Evolutionary conservation across 2,329 filamentous ascomycete genomes (phyloP), one percentile per base, ranked within the genome.

Genomic region (Pseudodiploospora longispora): DNA sequence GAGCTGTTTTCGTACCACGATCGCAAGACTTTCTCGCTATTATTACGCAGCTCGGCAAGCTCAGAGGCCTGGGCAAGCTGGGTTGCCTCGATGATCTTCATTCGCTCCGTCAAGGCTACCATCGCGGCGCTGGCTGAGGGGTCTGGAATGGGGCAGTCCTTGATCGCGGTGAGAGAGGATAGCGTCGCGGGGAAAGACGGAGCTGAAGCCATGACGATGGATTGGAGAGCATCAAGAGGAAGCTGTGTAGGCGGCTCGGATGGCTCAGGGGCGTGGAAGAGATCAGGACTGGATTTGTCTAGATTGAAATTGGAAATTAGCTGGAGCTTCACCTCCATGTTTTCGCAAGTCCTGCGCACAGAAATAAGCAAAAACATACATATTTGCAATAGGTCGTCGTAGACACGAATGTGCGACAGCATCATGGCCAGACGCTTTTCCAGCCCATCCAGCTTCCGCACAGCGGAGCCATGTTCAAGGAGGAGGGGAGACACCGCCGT

Each of bases 1-100:
- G 93, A 71, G 4, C 80, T 78, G 27, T 78, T 68, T 59, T 89
- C 82, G 63, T 91, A 89, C 83, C 87, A 94, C 32, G 70, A 64
- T 51, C 82, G 75, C 47, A 88, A 64, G 27, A 76, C 67, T 50
- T 62, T 61, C 62, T 80, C 85, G 65, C 76, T 90, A 51, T 73
- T 74, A 49, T 66, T 74, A 59, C 79, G 74, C 58, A 85, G 72
- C 59, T 76, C 76, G 27, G 75, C 76, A 49, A 86, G 76, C 60
- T 83, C 78, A 39, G 71, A 70, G 34, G 63, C 71, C 61, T 87
- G 83, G 10, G 76, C 71, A 19, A 74, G 60, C 55, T 88, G 84
- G 4, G 74, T 74, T 0, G 73, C 70, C 50, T 79, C 75, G 12
- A 80, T 64, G 19, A 72, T 75, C 51, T 74, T 75, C 66, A 88